Conservation (phyloP, 2,329 filamentous ascomycete genomes). For the Penicillium brevicompactum region DNA sequence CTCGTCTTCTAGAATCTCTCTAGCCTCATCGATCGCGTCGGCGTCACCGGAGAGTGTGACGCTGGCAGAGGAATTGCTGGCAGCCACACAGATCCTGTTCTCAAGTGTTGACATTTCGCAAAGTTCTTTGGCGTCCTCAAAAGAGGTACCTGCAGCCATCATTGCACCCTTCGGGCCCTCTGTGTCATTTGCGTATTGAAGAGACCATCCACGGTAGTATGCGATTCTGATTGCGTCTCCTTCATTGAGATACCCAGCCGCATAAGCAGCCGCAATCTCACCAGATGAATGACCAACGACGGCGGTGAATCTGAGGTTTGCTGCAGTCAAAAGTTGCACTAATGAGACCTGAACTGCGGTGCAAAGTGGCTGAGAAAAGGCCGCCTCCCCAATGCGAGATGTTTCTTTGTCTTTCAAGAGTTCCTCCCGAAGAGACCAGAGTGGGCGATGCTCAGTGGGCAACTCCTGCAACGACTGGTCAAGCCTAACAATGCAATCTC, state of each 20-base stretch:
- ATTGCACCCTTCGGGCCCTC: conserved; percentile 45
- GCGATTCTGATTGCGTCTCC: conserved; percentile 49
- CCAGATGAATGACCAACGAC: conserved; percentile 55
- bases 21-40: conserved; percentile 35
- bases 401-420: conserved; percentile 11
- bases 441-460: conserved; percentile 23
- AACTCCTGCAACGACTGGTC: conserved; percentile 22
- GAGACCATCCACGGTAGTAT: conserved; percentile 49
- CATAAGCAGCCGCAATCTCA: conserved; percentile 56
- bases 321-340: conserved; percentile 28
- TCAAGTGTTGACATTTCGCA: conserved; percentile 28
- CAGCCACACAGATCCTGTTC: conserved; percentile 35
- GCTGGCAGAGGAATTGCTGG: conserved; percentile 43
- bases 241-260: conserved; percentile 47
- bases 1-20: conserved; percentile 34
- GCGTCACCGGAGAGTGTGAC: conserved; percentile 51
- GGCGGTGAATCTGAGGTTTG: conserved; percentile 36
- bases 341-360: conserved; percentile 32
- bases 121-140: conserved; percentile 40
- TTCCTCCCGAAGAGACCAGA: conserved; percentile 24
- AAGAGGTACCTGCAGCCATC: conserved; percentile 49
- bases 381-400: conserved; percentile 22
- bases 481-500: conserved; percentile 16
- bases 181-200: conserved; percentile 16
- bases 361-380: conserved; percentile 28